Evolutionary conservation across 176 grass and related monocot genomes (phyloP).

Genomic region (Ananas comosus): DNA sequence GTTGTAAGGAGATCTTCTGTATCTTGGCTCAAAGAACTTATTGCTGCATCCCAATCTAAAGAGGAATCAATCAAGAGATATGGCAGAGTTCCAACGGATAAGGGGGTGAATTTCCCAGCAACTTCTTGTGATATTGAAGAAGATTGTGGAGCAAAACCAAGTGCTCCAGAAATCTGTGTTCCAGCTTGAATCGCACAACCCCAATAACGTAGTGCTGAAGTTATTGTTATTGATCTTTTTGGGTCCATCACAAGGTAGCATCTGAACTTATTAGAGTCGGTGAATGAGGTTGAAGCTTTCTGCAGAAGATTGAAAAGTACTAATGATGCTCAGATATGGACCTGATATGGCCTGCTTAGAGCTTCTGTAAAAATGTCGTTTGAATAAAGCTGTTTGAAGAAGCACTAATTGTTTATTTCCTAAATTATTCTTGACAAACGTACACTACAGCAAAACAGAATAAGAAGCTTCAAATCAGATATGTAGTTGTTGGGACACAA

Average conservation of each 20-base stretch:
- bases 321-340: too few species aligned
- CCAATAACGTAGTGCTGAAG: slow-evolving; percentile 75
- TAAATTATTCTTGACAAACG: neutral
- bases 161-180: slow-evolving; percentile 52
- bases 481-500: too few species aligned
- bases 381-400: too few species aligned
- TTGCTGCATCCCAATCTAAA: slow-evolving; percentile 25
- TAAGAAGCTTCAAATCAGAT: too few species aligned
- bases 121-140: slow-evolving; percentile 34
- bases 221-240: slow-evolving; percentile 32
- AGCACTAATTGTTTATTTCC: neutral
- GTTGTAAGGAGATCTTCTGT: slow-evolving; percentile 43
- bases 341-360: too few species aligned
- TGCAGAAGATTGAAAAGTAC: slow-evolving; percentile 24
- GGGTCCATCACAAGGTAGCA: slow-evolving; percentile 82
- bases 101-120: slow-evolving; percentile 49
- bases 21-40: slow-evolving; percentile 37
- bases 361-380: too few species aligned
- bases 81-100: slow-evolving; percentile 54
- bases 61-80: slow-evolving; percentile 36
- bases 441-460: neutral
- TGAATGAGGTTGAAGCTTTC: slow-evolving; percentile 49
- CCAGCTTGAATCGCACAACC: slow-evolving; percentile 94
- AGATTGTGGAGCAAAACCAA: slow-evolving; percentile 57
- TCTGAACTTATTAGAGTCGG: slow-evolving; percentile 57